A percentile compares a stretch with the other conserved stretches of the same genome.
phyloP scores from a whole-genome alignment of 805 yeast genomes.

The Starmerella asiatica region DNA sequence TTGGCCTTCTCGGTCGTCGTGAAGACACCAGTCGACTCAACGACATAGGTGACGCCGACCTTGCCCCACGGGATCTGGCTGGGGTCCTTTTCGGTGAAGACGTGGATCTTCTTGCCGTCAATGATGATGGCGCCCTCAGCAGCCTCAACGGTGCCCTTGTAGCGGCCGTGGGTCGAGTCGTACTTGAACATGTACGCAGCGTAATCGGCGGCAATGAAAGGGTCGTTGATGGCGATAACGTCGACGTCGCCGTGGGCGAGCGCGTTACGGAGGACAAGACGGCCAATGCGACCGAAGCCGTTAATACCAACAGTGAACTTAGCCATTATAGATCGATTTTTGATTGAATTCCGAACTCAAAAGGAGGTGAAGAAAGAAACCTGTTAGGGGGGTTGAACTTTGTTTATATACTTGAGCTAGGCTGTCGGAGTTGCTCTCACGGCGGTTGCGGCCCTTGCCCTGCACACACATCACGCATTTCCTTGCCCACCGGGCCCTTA shows the following conservation, averaged over 20 bases:
- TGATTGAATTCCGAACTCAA: neutral
- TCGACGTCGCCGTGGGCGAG: conserved; percentile 58
- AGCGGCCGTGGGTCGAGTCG: conserved; percentile 85
- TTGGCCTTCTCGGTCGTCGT: conserved; percentile 67
- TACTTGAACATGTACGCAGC: conserved; percentile 94
- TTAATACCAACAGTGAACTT: conserved; percentile 65
- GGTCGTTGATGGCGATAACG: conserved; percentile 82
- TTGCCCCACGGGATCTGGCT: conserved; percentile 74
- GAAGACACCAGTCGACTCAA: conserved; percentile 93
- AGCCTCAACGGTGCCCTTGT: conserved; percentile 55
- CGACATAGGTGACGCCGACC: conserved; percentile 67
- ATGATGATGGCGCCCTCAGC: conserved; percentile 45
- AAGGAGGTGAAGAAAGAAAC: neutral
- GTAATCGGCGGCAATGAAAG: conserved; percentile 77
- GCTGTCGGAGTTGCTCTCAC: too few species aligned
- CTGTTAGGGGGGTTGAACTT: neutral
- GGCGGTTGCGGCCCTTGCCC: too few species aligned
- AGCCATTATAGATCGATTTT: conserved; percentile 22
- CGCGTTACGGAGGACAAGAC: conserved; percentile 75
- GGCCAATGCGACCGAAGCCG: conserved; percentile 93
- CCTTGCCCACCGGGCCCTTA: too few species aligned
- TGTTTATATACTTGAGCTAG: conserved; percentile 6
- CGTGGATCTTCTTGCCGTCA: conserved; percentile 52
- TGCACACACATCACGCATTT: too few species aligned
- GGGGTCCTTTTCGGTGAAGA: conserved; percentile 77